Evolutionary conservation across 228 moss, liverwort and hornwort genomes (phyloP).

Genomic region (Sphagnum magellanicum): DNA sequence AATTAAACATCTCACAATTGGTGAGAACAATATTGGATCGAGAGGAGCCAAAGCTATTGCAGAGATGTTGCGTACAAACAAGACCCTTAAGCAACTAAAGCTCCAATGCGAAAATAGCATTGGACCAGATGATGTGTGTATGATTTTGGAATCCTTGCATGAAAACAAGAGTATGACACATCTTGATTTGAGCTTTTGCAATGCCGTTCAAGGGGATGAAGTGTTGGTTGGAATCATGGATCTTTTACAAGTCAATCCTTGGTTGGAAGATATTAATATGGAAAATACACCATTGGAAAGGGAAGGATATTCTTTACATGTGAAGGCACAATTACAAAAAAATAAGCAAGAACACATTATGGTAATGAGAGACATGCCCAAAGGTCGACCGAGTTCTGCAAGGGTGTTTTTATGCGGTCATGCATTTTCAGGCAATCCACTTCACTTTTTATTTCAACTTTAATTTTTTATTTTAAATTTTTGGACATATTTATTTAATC

Average conservation of each 20-base stretch:
- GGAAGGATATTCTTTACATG: neutral
- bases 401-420: neutral
- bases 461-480: too few species aligned
- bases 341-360: neutral
- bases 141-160: neutral
- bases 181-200: neutral
- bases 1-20: neutral
- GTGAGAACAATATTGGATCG: neutral
- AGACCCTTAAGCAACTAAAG: neutral
- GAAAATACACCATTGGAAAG: neutral
- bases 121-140: neutral
- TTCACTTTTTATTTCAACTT: too few species aligned
- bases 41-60: neutral
- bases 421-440: neutral
- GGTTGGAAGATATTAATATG: neutral
- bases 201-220: neutral
- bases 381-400: neutral
- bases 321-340: neutral
- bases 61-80: neutral
- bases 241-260: neutral
- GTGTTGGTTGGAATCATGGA: neutral
- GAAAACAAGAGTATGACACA: neutral
- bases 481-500: too few species aligned
- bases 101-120: neutral
- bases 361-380: neutral